These are phyloP conservation scores for Cyclotella kingstonii DNA, from an alignment of 108 stramenopile species.

Conservation along the genomic window DNA sequence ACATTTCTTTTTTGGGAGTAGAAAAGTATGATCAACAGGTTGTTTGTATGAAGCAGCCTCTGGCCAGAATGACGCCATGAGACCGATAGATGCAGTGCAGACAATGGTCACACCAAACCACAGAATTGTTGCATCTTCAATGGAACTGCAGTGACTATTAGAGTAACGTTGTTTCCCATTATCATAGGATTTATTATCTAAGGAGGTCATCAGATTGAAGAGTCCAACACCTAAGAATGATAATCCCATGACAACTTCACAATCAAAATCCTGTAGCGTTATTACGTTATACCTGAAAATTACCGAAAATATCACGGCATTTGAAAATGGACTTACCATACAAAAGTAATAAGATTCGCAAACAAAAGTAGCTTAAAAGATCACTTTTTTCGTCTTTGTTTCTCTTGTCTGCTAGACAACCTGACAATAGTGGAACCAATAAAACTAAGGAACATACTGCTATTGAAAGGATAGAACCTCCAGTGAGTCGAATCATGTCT, in stretches of 20 bases:
- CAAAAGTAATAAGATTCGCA: constrained; percentile 29
- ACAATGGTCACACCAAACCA: constrained; percentile 51
- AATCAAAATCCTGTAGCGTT: not conserved
- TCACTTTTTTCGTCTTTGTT: not conserved
- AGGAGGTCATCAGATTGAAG: constrained; percentile 25
- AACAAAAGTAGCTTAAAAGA: constrained; percentile 21
- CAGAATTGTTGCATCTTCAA: constrained; percentile 44
- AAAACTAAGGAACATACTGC: constrained; percentile 31
- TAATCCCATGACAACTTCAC: constrained; percentile 32
- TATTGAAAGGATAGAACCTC: constrained; percentile 37
- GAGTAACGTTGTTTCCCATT: not conserved
- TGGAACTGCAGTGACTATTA: constrained; percentile 23
- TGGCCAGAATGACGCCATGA: constrained; percentile 70
- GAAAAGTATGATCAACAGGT: not conserved
- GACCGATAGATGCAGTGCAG: constrained; percentile 43
- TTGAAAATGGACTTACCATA: constrained; percentile 12
- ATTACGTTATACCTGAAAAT: not conserved
- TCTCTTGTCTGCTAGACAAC: constrained; percentile 18
- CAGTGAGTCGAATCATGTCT: constrained; percentile 37
- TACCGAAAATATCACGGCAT: not conserved
- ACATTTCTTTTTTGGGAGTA: not conserved
- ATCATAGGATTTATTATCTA: constrained; percentile 21
- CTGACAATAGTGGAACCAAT: constrained; percentile 28
- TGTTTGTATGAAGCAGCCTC: constrained; percentile 3
- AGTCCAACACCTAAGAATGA: constrained; percentile 30